phyloP scores from a whole-genome alignment of 306 rosid genomes.

The Arachis stenosperma region DNA sequence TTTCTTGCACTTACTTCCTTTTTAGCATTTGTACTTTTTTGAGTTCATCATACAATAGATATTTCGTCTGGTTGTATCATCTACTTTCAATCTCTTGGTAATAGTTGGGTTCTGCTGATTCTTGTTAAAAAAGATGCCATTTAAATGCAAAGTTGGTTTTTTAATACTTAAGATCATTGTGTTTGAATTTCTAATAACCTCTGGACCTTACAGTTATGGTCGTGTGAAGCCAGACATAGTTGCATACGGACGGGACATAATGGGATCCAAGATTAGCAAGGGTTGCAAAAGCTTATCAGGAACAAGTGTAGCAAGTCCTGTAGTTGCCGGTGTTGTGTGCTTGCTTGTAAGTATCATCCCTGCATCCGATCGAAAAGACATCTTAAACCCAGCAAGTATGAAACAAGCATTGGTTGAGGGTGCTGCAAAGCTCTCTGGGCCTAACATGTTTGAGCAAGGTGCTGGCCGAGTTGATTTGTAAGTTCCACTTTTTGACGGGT shows the following conservation, averaged over 20 bases:
- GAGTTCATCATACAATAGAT: too few species aligned
- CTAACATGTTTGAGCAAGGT: conserved; percentile 95
- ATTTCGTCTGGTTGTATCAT: too few species aligned
- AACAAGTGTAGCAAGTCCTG: conserved; percentile 99
- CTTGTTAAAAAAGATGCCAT: background rate
- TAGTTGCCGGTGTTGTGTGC: conserved; percentile 96
- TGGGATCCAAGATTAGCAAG: conserved; percentile 95
- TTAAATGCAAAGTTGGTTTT: conserved; percentile 28
- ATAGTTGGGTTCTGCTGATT: too few species aligned
- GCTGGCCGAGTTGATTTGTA: conserved; percentile 98
- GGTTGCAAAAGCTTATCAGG: conserved; percentile 99
- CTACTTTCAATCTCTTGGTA: too few species aligned
- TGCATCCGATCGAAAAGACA: conserved; percentile 62
- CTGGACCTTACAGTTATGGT: conserved; percentile 66
- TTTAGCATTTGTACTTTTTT: too few species aligned
- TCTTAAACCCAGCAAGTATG: conserved; percentile 98
- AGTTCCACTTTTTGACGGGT: conserved; percentile 43
- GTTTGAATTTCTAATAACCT: conserved; percentile 14
- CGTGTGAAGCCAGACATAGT: conserved; percentile 97
- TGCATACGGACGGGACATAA: conserved; percentile 96
- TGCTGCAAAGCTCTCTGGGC: conserved; percentile 87
- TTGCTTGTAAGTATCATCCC: conserved; percentile 94
- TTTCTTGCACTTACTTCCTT: too few species aligned
- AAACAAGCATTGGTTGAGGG: conserved; percentile 99
- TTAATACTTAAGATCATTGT: conserved; percentile 1